phyloP scores from a whole-genome alignment of 441 rosid genomes.

The Codiaeum variegatum region DNA sequence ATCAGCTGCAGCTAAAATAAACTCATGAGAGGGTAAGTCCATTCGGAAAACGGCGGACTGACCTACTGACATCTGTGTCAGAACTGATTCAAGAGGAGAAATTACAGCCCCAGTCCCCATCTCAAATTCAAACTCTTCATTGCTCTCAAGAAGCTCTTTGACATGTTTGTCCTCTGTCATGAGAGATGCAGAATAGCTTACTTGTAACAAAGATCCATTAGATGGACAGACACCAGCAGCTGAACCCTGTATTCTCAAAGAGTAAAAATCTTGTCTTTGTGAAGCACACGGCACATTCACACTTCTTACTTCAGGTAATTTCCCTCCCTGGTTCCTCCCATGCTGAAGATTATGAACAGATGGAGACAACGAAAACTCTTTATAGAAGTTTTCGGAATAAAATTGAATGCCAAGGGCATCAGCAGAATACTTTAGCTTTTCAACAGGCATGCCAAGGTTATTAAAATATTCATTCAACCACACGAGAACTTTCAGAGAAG shows the following conservation, averaged over 20 bases:
- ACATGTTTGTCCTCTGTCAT: slow-evolving; percentile 34
- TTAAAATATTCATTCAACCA: slow-evolving; percentile 66
- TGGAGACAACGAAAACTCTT: slow-evolving; percentile 38
- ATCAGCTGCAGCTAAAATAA: slow-evolving; percentile 57
- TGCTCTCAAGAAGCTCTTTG: slow-evolving; percentile 76
- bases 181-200: slow-evolving; percentile 62
- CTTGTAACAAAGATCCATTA: slow-evolving; percentile 52
- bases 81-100: slow-evolving; percentile 57
- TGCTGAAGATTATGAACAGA: slow-evolving; percentile 28
- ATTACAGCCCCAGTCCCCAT: slow-evolving; percentile 73
- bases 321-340: slow-evolving; percentile 24
- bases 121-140: slow-evolving; percentile 86
- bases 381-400: slow-evolving; percentile 33
- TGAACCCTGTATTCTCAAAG: slow-evolving; percentile 44
- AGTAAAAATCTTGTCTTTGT: slow-evolving; percentile 31
- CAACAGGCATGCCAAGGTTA: slow-evolving; percentile 39
- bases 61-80: slow-evolving; percentile 77
- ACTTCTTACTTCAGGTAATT: slow-evolving; percentile 21
- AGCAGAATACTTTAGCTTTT: slow-evolving; percentile 41
- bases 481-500: slow-evolving; percentile 68
- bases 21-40: slow-evolving; percentile 43
- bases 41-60: slow-evolving; percentile 57
- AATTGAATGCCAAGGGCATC: slow-evolving; percentile 37
- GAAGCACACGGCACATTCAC: slow-evolving; percentile 25
- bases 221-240: slow-evolving; percentile 57